These are phyloP conservation scores for Pythium volutum DNA, from an alignment of 352 stramenopile genomes.

Conservation along the genomic window DNA sequence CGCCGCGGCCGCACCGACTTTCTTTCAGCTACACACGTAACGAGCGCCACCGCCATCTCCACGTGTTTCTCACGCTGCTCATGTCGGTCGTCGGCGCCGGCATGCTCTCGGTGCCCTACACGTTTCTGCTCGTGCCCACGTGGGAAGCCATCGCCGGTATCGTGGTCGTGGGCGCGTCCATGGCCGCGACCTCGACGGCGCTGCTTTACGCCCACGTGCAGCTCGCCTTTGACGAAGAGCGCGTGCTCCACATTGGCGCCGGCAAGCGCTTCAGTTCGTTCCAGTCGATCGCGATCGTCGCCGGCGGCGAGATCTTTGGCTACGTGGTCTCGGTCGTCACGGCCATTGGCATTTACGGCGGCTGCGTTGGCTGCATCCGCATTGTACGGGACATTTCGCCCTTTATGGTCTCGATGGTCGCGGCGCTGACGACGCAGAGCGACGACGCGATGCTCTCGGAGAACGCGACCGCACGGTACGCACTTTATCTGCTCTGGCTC, in stretches of 20 bases:
- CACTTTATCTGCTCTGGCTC: conserved; percentile 54
- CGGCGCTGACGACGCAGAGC: conserved; percentile 25
- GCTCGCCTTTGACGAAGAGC: conserved; percentile 39
- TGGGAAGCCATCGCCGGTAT: conserved; percentile 42
- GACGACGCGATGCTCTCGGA: conserved; percentile 28
- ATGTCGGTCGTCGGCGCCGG: conserved; percentile 74
- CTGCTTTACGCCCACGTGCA: conserved; percentile 59
- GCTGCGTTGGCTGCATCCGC: conserved; percentile 66
- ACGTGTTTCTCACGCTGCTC: conserved; percentile 76
- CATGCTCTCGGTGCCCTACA: conserved; percentile 71
- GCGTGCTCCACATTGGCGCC: conserved; percentile 43
- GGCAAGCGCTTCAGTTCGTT: conserved; percentile 60
- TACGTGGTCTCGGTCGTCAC: conserved; percentile 56
- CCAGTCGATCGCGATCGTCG: conserved; percentile 55
- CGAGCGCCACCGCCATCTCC: conserved; percentile 38
- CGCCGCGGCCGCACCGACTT: conserved; percentile 49
- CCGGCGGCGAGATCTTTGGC: conserved; percentile 46
- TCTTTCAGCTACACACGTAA: conserved; percentile 41
- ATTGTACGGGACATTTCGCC: conserved; percentile 74
- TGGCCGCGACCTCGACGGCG: conserved; percentile 55
- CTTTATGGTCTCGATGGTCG: conserved; percentile 45
- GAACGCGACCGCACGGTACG: conserved; percentile 22
- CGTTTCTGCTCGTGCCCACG: conserved; percentile 51
- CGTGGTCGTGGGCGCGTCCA: conserved; percentile 44
- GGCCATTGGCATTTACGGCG: conserved; percentile 74